phyloP scores from a whole-genome alignment of 331 rosid species.

The Acacia concinna region DNA sequence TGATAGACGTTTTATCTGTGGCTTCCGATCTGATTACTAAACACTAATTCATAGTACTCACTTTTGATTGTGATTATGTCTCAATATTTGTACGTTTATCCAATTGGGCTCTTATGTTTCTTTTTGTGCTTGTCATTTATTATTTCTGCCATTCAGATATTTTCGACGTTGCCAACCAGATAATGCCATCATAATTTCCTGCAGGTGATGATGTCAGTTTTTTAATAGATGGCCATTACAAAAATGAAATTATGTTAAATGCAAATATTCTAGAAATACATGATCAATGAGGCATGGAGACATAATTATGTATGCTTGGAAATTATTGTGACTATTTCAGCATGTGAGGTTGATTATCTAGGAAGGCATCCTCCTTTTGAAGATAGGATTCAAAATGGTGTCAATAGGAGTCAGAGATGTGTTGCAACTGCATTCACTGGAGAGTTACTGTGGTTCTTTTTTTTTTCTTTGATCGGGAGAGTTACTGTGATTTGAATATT shows the following conservation, averaged over 20 bases:
- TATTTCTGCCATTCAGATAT: not conserved
- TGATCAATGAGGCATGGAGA: not conserved
- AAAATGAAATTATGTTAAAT: not conserved
- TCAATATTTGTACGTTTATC: not conserved
- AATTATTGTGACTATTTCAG: not conserved
- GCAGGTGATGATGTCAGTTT: not conserved
- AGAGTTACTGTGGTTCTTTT: constrained; percentile 3
- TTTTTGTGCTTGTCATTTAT: not conserved
- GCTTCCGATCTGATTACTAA: constrained; percentile 37
- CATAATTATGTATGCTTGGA: not conserved
- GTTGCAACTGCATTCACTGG: not conserved
- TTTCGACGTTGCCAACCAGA: not conserved
- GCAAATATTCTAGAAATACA: not conserved
- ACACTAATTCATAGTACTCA: not conserved
- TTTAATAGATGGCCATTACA: not conserved
- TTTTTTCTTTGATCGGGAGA: too few species aligned
- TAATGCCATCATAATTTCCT: not conserved
- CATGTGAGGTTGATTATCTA: not conserved
- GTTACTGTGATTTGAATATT: not conserved
- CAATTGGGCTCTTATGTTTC: not conserved
- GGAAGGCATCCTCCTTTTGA: not conserved
- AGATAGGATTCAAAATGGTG: constrained; percentile 21
- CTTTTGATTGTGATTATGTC: not conserved
- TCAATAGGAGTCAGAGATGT: not conserved
- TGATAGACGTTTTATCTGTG: not conserved